Conservation (phyloP, 208 protist genomes). For the Leishmania braziliensis region DNA sequence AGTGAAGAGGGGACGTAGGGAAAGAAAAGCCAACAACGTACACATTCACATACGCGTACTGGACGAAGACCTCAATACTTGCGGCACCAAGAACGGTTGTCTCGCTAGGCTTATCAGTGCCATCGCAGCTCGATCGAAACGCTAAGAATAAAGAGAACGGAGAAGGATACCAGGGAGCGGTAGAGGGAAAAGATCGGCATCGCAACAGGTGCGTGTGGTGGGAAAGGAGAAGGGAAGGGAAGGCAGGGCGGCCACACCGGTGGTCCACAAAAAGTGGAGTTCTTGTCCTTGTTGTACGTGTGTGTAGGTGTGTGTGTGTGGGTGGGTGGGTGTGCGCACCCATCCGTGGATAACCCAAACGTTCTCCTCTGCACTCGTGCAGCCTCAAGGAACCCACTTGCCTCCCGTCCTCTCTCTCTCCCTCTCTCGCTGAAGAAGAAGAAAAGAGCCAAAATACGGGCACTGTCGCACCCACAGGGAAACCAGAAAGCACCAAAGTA, state of each 20-base stretch:
- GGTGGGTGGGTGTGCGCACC: neutral
- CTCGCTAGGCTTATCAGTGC: neutral
- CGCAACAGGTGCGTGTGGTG: neutral
- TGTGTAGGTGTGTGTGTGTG: conserved; percentile 11
- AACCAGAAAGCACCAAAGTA: conserved; percentile 6
- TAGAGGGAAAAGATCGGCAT: neutral
- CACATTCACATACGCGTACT: neutral
- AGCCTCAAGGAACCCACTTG: neutral
- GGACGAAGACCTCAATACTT: neutral
- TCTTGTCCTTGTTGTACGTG: neutral
- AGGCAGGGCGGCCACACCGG: neutral
- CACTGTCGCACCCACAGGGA: neutral
- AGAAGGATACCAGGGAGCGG: neutral
- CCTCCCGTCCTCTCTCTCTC: neutral
- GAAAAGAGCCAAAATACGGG: neutral
- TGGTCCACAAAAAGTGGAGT: neutral
- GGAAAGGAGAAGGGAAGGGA: neutral
- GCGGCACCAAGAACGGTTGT: neutral
- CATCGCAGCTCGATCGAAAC: neutral
- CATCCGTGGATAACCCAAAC: neutral
- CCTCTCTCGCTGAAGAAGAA: neutral
- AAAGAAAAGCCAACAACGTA: neutral
- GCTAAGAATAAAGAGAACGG: neutral
- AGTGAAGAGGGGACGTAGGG: neutral
- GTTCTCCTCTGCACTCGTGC: neutral